These are phyloP conservation scores for Ceratorhiza oryzae-sativae DNA, from an alignment of 1,284 basidiomycete species.

Conservation along the genomic window DNA sequence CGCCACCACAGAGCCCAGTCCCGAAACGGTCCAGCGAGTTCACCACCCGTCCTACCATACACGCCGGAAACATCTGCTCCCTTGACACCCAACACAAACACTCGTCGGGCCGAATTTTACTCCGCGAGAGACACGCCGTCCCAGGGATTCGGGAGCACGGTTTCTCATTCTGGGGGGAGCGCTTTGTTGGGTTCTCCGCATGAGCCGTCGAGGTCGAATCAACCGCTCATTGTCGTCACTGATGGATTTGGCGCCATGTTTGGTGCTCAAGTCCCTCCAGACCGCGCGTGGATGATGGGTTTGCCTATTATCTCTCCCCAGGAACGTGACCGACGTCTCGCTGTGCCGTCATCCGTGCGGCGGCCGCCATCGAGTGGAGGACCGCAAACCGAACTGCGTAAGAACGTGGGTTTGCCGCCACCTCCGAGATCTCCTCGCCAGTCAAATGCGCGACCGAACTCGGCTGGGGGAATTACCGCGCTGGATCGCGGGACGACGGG, in stretches of 20 bases:
- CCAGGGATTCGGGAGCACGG: not conserved
- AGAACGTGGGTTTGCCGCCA: conserved; percentile 9
- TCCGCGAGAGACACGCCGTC: conserved; percentile 1
- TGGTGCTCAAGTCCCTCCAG: conserved; percentile 23
- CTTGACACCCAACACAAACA: not conserved
- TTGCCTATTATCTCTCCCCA: conserved; percentile 23
- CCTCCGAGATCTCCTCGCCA: conserved; percentile 31
- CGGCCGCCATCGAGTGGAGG: not conserved
- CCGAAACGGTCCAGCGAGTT: not conserved
- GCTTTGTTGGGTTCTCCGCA: conserved; percentile 4
- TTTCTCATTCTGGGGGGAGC: conserved; percentile 2
- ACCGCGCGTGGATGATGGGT: not conserved
- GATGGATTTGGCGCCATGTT: conserved; percentile 31
- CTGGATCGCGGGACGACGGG: not conserved
- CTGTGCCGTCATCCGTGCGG: not conserved
- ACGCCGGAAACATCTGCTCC: not conserved
- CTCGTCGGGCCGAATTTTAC: conserved; percentile 10
- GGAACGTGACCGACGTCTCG: conserved; percentile 16
- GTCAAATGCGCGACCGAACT: conserved; percentile 17
- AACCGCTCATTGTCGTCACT: conserved; percentile 10
- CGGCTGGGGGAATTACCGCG: not conserved
- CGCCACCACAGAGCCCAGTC: not conserved
- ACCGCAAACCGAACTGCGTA: not conserved
- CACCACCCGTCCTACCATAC: conserved; percentile 10
- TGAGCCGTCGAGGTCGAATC: not conserved